These are phyloP conservation scores for Kregervanrija fluxuum DNA, from an alignment of 805 yeast genomes.

Conservation along the genomic window DNA sequence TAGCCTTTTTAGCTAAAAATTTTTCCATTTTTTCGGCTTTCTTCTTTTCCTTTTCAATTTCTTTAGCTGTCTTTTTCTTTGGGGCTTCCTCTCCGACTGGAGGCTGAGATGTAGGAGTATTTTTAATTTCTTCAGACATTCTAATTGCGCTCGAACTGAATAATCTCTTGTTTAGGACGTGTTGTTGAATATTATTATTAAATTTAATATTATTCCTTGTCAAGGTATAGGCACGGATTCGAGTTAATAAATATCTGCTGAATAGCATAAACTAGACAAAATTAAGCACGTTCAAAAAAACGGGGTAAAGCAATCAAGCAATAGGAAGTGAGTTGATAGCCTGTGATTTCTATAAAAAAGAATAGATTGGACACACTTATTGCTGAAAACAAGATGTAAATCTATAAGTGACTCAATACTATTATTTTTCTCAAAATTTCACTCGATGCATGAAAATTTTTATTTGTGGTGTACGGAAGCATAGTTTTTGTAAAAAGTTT, in stretches of 20 bases:
- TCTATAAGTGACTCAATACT: no score
- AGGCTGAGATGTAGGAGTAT: slow-evolving; percentile 14
- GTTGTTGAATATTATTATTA: slow-evolving; percentile 1
- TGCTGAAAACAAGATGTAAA: no score
- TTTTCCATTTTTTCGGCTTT: slow-evolving; percentile 51
- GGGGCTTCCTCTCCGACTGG: slow-evolving; percentile 37
- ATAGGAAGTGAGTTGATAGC: no score
- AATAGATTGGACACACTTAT: no score
- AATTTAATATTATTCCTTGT: not conserved
- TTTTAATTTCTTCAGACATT: slow-evolving; percentile 21
- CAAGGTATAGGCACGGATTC: slow-evolving; percentile 6
- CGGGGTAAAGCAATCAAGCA: no score
- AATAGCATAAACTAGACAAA: slow-evolving; percentile 19
- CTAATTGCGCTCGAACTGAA: slow-evolving; percentile 8
- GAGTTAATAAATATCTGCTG: slow-evolving; percentile 9
- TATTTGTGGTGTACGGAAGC: no score
- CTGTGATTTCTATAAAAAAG: no score
- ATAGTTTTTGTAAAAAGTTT: no score
- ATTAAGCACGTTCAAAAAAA: no score
- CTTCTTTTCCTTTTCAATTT: slow-evolving; percentile 59
- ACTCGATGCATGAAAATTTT: no score
- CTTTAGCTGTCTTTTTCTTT: slow-evolving; percentile 52
- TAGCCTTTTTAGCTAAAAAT: slow-evolving; percentile 75
- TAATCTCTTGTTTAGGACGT: not conserved
- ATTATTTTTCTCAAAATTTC: no score